Evolutionary conservation across 768 basidiomycete genomes (phyloP).

Genomic region (Sarcodon aspratus): DNA sequence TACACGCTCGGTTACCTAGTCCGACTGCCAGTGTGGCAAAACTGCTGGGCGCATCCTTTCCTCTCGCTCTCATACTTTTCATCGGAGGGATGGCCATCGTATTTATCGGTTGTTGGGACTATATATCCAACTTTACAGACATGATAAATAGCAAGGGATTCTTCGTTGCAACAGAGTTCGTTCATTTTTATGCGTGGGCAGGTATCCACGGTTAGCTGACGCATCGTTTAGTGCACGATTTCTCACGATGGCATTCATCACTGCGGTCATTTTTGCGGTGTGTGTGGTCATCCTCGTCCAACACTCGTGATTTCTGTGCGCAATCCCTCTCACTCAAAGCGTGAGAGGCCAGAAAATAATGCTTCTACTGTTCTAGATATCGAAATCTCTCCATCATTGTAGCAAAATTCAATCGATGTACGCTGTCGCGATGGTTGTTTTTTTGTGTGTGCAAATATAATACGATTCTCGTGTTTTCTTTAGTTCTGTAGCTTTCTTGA

Average conservation of each 20-base stretch:
- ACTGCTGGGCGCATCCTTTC: constrained; percentile 4
- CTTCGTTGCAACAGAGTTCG: constrained; percentile 42
- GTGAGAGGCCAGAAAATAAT: no score
- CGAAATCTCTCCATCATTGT: no score
- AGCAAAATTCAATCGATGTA: no score
- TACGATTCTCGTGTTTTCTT: no score
- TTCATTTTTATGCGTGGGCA: constrained; percentile 10
- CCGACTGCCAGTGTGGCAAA: constrained; percentile 17
- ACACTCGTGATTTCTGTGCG: no score
- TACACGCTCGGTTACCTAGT: constrained; percentile 41
- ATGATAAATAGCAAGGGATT: constrained; percentile 50
- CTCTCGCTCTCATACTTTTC: constrained; percentile 43
- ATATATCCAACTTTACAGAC: constrained; percentile 44
- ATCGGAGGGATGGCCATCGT: constrained; percentile 42
- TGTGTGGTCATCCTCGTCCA: constrained; percentile 11
- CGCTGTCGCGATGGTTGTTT: no score
- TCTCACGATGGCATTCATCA: constrained; percentile 13
- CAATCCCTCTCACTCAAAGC: no score
- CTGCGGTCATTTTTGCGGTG: constrained; percentile 14
- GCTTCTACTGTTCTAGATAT: no score
- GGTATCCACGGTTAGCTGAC: constrained; percentile 1
- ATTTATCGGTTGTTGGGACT: constrained; percentile 55
- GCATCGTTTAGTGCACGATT: constrained; percentile 14
- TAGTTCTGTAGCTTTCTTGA: no score
- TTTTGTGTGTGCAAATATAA: no score